phyloP scores from a whole-genome alignment of 441 rosid species.

The Syzygium syzygioides region DNA sequence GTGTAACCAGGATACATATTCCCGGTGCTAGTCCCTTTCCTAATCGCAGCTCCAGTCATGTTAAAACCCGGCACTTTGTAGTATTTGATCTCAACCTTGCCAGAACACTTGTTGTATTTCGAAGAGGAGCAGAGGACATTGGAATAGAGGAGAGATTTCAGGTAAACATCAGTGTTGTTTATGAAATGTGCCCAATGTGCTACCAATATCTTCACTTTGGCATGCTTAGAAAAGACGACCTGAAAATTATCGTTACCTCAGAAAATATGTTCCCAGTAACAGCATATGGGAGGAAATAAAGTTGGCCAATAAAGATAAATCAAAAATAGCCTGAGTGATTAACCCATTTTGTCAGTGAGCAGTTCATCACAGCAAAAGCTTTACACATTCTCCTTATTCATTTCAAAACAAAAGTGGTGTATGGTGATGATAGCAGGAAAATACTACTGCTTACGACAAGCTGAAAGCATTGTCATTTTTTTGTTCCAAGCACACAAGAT shows the following conservation, averaged over 20 bases:
- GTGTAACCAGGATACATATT: conserved; percentile 58
- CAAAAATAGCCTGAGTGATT: not conserved
- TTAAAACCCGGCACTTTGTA: conserved; percentile 74
- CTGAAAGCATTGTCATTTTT: not conserved
- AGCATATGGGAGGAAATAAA: not conserved
- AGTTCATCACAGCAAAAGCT: not conserved
- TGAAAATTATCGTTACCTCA: conserved; percentile 1
- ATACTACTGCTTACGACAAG: not conserved
- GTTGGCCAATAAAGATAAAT: not conserved
- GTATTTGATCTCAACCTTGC: conserved; percentile 72
- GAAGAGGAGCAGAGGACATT: too few relatives aligned
- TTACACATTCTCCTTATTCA: accelerated
- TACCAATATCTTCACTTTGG: conserved; percentile 71
- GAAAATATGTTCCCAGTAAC: not conserved
- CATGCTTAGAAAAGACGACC: conserved; percentile 84
- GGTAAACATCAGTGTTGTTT: conserved; percentile 52
- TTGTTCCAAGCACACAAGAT: not conserved
- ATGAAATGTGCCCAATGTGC: conserved; percentile 89
- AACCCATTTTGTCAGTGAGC: not conserved
- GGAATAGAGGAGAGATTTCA: too few relatives aligned
- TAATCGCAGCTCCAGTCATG: conserved; percentile 62
- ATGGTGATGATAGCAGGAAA: not conserved
- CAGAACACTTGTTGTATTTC: conserved; percentile 47
- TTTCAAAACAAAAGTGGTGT: not conserved
- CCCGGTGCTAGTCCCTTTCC: conserved; percentile 42